Evolutionary conservation across 139 green algal genomes (phyloP).

Genomic region (Tetraselmis striata): DNA sequence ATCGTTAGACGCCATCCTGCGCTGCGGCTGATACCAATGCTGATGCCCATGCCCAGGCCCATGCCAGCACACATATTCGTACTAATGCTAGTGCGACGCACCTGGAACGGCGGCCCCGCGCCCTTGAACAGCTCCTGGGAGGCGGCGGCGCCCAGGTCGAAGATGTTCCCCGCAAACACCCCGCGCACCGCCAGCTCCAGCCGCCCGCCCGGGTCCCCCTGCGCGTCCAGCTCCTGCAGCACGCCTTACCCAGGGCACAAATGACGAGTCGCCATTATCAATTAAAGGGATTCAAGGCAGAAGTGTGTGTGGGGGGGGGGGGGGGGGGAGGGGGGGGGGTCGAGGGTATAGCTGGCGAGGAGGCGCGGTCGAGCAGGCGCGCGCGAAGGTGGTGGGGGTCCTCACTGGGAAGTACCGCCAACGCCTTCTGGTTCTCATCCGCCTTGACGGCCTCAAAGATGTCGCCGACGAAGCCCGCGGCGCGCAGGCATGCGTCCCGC

Average conservation of each 20-base stretch:
- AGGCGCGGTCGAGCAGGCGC: neutral
- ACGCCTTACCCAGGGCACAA: slow-evolving; percentile 1
- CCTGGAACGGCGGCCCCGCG: neutral
- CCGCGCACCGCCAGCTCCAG: slow-evolving; percentile 30
- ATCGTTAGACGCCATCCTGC: too few relatives aligned
- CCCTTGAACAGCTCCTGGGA: slow-evolving; percentile 36
- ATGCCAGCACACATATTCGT: too few relatives aligned
- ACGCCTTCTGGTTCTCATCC: slow-evolving; percentile 60
- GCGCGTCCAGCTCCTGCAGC: slow-evolving; percentile 22
- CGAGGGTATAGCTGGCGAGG: too few relatives aligned
- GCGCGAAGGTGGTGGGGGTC: neutral
- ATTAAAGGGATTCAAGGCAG: too few relatives aligned
- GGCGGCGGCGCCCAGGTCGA: slow-evolving; percentile 74
- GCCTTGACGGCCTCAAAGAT: slow-evolving; percentile 66
- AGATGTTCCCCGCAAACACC: slow-evolving; percentile 71
- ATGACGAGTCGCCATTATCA: too few relatives aligned
- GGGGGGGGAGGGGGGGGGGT: too few relatives aligned
- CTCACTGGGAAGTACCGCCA: slow-evolving; percentile 45
- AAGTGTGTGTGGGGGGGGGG: too few relatives aligned
- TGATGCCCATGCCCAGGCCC: too few relatives aligned
- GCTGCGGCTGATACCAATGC: too few relatives aligned
- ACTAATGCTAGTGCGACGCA: too few relatives aligned
- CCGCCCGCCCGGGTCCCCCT: neutral
- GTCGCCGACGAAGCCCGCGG: slow-evolving; percentile 57
- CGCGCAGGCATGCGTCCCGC: slow-evolving; percentile 46